Evolutionary conservation across 1,284 basidiomycete genomes (phyloP).

Genomic region (Ceratorhiza oryzae-sativae): DNA sequence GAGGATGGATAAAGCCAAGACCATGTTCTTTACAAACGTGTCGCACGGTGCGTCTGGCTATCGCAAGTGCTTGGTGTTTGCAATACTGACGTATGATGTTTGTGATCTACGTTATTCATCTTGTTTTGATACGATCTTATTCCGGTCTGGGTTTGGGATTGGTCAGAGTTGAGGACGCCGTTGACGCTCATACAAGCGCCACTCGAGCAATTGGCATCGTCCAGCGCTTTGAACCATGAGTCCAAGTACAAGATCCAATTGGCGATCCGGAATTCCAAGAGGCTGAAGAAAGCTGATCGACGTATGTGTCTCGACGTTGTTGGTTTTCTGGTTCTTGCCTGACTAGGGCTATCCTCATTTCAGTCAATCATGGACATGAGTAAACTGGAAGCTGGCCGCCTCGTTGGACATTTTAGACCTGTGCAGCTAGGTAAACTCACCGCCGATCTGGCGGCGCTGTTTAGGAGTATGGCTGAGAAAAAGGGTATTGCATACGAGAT

Average conservation of each 20-base stretch:
- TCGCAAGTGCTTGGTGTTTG: neutral
- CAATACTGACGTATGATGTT: neutral
- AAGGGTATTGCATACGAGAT: constrained; percentile 44
- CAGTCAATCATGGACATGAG: constrained; percentile 36
- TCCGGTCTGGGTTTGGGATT: no score
- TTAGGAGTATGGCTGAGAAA: constrained; percentile 49
- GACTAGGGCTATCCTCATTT: neutral
- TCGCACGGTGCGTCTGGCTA: constrained; percentile 45
- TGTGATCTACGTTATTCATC: neutral
- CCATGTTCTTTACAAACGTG: constrained; percentile 49
- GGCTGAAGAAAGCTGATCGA: constrained; percentile 49
- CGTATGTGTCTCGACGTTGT: constrained; percentile 41
- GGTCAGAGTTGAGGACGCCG: constrained; percentile 48
- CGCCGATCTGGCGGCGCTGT: constrained; percentile 48
- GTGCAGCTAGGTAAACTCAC: constrained; percentile 47
- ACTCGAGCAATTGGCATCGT: constrained; percentile 45
- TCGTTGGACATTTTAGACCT: constrained; percentile 46
- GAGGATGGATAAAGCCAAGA: constrained; percentile 49
- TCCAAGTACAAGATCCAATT: constrained; percentile 46
- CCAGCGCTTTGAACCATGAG: constrained; percentile 37
- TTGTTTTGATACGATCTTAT: no score
- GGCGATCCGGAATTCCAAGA: constrained; percentile 47
- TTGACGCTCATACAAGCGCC: constrained; percentile 50
- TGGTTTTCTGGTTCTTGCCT: constrained; percentile 45
- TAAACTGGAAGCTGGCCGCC: constrained; percentile 27